phyloP scores from a whole-genome alignment of 805 yeast genomes.

The Metschnikowia shivogae region DNA sequence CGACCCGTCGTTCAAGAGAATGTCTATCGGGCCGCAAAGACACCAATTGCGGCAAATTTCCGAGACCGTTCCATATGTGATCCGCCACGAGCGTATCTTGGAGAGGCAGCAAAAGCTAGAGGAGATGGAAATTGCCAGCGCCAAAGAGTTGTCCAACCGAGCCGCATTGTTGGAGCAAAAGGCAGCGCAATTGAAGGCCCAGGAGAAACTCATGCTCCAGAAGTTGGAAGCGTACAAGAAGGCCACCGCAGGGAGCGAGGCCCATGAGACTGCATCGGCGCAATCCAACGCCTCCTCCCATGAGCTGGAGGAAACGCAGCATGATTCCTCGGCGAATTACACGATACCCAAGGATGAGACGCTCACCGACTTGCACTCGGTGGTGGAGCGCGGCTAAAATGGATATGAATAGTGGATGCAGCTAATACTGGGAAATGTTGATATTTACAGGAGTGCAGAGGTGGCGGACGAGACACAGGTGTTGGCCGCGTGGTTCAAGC shows the following conservation, averaged over 20 bases:
- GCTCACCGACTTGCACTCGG: slow-evolving; percentile 47
- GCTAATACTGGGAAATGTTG: too few species aligned
- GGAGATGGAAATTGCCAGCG: slow-evolving; percentile 74
- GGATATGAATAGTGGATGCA: too few species aligned
- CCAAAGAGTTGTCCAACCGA: slow-evolving; percentile 64
- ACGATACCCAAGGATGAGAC: slow-evolving; percentile 47
- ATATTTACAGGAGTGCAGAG: too few species aligned
- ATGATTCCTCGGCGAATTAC: slow-evolving; percentile 13
- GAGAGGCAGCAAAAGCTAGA: slow-evolving; percentile 76
- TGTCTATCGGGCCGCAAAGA: slow-evolving; percentile 47
- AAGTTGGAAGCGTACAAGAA: slow-evolving; percentile 25
- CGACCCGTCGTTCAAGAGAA: slow-evolving; percentile 35
- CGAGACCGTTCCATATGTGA: slow-evolving; percentile 80
- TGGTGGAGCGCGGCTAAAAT: slow-evolving; percentile 16
- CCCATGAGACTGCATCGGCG: background rate
- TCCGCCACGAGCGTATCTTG: slow-evolving; percentile 69
- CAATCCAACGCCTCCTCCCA: background rate
- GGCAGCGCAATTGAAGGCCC: slow-evolving; percentile 66
- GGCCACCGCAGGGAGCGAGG: slow-evolving; percentile 6
- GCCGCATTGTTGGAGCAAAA: slow-evolving; percentile 75
- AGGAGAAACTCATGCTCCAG: slow-evolving; percentile 53
- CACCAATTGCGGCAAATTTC: slow-evolving; percentile 70
- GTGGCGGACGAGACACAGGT: slow-evolving; percentile 20
- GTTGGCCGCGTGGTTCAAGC: slow-evolving; percentile 22
- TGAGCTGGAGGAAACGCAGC: slow-evolving; percentile 1